Percentiles rank a stretch among this genome's conserved stretches.
phyloP scores from a whole-genome alignment of 2,329 filamentous ascomycete species.

The Nectriaceae sp. region DNA sequence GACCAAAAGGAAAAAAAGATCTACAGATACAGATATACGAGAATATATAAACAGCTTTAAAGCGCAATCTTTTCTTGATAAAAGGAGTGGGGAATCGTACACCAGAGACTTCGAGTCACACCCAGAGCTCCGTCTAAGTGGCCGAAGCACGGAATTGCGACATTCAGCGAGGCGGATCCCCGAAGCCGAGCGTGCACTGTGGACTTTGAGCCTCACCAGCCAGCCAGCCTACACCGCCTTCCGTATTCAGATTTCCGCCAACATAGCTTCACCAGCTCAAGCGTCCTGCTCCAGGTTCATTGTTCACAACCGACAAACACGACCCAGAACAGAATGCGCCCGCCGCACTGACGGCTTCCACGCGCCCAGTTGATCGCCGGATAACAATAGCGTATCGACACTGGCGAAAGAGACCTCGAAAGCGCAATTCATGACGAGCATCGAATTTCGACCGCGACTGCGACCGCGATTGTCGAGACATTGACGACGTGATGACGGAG shows the following conservation, averaged over 20 bases:
- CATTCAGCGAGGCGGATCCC: too few species aligned
- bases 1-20: not conserved
- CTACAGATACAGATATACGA: not conserved
- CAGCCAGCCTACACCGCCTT: too few species aligned
- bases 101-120: not conserved
- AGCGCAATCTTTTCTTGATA: too few species aligned
- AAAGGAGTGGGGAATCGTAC: not conserved
- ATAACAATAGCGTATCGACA: too few species aligned
- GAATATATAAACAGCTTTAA: not conserved
- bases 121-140: not conserved
- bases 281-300: too few species aligned
- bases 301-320: too few species aligned
- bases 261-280: not conserved
- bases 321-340: slow-evolving; percentile 6
- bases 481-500: slow-evolving; percentile 23
- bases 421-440: too few species aligned
- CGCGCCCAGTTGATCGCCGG: too few species aligned
- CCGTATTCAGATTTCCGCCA: slow-evolving; percentile 11
- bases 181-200: too few species aligned
- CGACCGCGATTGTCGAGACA: not conserved
- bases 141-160: not conserved
- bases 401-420: too few species aligned
- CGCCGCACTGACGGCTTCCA: not conserved
- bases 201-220: too few species aligned
- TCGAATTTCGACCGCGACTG: too few species aligned